A percentile compares a stretch with the other conserved stretches of the same genome.
Conservation (phyloP, 2,329 filamentous ascomycete genomes). For the Pyricularia pennisetigena region DNA sequence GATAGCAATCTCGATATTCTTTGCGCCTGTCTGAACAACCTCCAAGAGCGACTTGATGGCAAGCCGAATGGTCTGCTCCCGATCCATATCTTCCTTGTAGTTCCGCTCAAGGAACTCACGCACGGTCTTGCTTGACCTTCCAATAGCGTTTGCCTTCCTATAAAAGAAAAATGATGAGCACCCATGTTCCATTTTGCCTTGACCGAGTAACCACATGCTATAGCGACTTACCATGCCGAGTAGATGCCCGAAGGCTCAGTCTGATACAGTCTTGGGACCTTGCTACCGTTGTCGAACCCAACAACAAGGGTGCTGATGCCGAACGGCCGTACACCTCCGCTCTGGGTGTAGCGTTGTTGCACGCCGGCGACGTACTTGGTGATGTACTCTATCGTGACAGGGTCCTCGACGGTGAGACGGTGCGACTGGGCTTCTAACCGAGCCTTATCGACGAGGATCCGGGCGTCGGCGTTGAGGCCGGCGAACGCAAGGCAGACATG, state of each 20-base stretch:
- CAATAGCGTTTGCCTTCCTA: constrained; percentile 99
- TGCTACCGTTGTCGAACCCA: constrained; percentile 92
- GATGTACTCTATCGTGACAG: constrained; percentile 97
- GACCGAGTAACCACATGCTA: constrained; percentile 8
- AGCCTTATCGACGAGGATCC: constrained; percentile 97
- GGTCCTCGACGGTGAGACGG: constrained; percentile 92
- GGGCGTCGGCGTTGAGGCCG: constrained; percentile 92
- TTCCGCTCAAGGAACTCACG: constrained; percentile 98
- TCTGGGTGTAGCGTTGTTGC: constrained; percentile 98
- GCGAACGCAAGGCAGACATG: constrained; percentile 97
- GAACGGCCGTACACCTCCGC: constrained; percentile 95
- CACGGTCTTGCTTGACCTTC: constrained; percentile 96
- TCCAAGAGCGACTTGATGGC: constrained; percentile 97
- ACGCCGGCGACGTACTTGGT: constrained; percentile 98
- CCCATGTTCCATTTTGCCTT: not conserved
- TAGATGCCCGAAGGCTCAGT: constrained; percentile 99
- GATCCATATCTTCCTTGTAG: constrained; percentile 96
- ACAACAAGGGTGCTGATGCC: constrained; percentile 97
- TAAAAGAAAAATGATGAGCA: constrained; percentile 8
- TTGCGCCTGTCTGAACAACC: constrained; percentile 96
- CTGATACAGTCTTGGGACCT: constrained; percentile 85
- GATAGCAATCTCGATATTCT: constrained; percentile 99
- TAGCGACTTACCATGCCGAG: constrained; percentile 73
- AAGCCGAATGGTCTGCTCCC: constrained; percentile 89
- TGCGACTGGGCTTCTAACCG: constrained; percentile 95